These are phyloP conservation scores for Euptelea pleiosperma DNA, from an alignment of 164 flowering plant species.

Conservation along the genomic window DNA sequence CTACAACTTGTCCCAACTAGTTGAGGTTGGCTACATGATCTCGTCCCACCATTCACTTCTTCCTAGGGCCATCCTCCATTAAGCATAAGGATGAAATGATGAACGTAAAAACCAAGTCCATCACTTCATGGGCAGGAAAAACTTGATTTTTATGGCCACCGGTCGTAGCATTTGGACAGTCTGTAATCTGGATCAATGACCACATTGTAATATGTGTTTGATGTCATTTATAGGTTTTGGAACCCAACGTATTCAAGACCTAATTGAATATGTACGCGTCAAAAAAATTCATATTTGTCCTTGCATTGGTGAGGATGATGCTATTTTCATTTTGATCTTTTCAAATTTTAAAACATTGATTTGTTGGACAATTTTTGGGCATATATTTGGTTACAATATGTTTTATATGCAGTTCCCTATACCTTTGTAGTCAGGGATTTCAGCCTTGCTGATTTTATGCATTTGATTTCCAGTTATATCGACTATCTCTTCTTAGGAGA, in stretches of 20 bases:
- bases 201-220: too few relatives aligned
- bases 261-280: background rate
- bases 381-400: background rate
- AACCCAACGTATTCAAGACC: too few relatives aligned
- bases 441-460: slow-evolving; percentile 15
- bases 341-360: background rate
- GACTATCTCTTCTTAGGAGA: slow-evolving; percentile 99
- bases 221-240: background rate
- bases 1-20: too few relatives aligned
- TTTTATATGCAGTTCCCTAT: too few relatives aligned
- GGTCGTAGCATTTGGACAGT: background rate
- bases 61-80: too few relatives aligned
- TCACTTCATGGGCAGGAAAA: background rate
- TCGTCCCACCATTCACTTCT: too few relatives aligned
- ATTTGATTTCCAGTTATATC: slow-evolving; percentile 66
- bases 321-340: background rate
- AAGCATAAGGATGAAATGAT: too few relatives aligned
- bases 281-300: background rate
- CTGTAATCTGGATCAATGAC: too few relatives aligned
- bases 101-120: background rate
- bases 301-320: background rate
- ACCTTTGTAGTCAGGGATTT: too few relatives aligned
- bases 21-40: too few relatives aligned
- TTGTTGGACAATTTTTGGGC: background rate
- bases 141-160: background rate